A percentile compares a stretch with the other conserved stretches of the same genome.
phyloP scores from a whole-genome alignment of 257 asterid species.

The Coffea eugenioides region DNA sequence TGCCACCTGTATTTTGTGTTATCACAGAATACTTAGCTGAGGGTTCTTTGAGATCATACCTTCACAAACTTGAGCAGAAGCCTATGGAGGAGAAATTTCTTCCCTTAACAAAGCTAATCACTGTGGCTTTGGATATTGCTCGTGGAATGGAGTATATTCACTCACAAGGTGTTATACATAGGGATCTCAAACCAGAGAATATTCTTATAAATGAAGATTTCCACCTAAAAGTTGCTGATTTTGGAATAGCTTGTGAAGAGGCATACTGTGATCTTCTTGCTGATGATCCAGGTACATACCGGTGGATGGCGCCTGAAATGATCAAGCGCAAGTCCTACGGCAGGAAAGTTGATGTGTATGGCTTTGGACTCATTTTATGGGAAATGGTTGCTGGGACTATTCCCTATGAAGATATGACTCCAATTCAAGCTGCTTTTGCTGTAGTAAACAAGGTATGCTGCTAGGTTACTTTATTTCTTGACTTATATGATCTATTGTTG shows the following conservation, averaged over 20 bases:
- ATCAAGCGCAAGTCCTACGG: slow-evolving; percentile 39
- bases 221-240: slow-evolving; percentile 41
- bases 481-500: neutral
- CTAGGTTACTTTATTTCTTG: neutral
- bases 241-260: slow-evolving; percentile 46
- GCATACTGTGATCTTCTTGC: slow-evolving; percentile 39
- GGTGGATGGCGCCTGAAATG: slow-evolving; percentile 61
- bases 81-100: slow-evolving; percentile 26
- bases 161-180: slow-evolving; percentile 39
- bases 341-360: slow-evolving; percentile 45
- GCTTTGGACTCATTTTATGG: slow-evolving; percentile 44
- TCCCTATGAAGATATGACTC: slow-evolving; percentile 41
- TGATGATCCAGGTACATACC: slow-evolving; percentile 39
- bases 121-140: slow-evolving; percentile 38
- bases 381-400: slow-evolving; percentile 42
- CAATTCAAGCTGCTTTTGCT: slow-evolving; percentile 46
- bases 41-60: slow-evolving; percentile 44
- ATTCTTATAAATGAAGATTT: slow-evolving; percentile 34
- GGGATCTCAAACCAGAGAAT: slow-evolving; percentile 45
- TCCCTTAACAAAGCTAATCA: slow-evolving; percentile 26
- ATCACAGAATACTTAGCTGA: slow-evolving; percentile 39
- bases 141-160: slow-evolving; percentile 45
- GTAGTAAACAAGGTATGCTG: slow-evolving; percentile 35
- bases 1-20: slow-evolving; percentile 35
- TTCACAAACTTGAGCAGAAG: slow-evolving; percentile 43